Percentiles rank a stretch among this genome's conserved stretches.
phyloP scores from a whole-genome alignment of 306 rosid species.

The Herpetospermum pedunculosum region DNA sequence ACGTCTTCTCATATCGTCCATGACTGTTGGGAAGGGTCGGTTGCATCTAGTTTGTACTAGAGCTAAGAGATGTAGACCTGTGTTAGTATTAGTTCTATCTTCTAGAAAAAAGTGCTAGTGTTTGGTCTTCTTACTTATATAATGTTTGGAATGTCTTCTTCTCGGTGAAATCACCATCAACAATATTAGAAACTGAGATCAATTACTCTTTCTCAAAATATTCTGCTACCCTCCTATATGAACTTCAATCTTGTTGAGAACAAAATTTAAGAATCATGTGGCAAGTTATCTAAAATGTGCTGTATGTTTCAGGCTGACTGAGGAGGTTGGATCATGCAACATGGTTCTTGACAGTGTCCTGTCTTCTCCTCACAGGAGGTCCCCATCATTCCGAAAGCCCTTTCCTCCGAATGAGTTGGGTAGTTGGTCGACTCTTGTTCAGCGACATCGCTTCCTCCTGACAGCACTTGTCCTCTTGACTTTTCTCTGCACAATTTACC shows the following conservation, averaged over 20 bases:
- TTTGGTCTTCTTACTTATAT: background rate
- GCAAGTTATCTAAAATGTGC: background rate
- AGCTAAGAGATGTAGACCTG: background rate
- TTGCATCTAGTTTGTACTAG: background rate
- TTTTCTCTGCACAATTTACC: slow-evolving; percentile 69
- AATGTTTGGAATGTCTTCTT: background rate
- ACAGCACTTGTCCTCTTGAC: slow-evolving; percentile 52
- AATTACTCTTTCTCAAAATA: background rate
- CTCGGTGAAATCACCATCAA: background rate
- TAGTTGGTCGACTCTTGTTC: slow-evolving; percentile 61
- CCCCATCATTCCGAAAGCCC: slow-evolving; percentile 51
- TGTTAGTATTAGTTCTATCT: background rate
- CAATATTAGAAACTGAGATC: background rate
- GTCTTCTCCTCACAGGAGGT: slow-evolving; percentile 52
- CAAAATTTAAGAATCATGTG: background rate
- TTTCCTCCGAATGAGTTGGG: slow-evolving; percentile 43
- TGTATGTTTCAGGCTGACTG: slow-evolving; percentile 26
- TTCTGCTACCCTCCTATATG: background rate
- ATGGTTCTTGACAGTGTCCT: slow-evolving; percentile 73
- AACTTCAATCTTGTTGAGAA: background rate
- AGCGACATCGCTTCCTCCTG: slow-evolving; percentile 80
- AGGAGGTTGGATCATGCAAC: slow-evolving; percentile 28
- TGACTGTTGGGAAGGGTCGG: background rate
- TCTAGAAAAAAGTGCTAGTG: background rate
- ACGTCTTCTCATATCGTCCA: no score